Evolutionary conservation across 805 yeast species (phyloP), one percentile per base, ranked within the genome.

Genomic region (Brettanomyces nanus): DNA sequence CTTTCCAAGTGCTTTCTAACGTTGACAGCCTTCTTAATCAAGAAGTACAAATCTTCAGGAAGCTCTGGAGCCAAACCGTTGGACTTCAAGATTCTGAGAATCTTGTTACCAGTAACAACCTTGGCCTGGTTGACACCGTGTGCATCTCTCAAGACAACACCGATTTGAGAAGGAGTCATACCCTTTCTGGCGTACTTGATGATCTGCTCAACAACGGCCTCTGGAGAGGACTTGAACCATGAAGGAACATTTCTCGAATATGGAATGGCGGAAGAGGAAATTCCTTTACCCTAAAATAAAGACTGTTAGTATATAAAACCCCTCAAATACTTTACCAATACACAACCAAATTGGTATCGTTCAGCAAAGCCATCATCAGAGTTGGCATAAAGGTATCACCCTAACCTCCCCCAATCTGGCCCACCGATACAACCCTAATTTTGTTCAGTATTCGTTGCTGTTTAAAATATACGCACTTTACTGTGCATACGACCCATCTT

Each of bases 401-500:
- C 40, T 19, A 20, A 23, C 27, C 31, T 28, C 31, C 53, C 30
- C 21, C 30, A 25, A 19, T n/a, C n/a, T n/a, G 13, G 19, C 13
- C 26, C 45, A 58, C 62, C 63, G 46, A 45, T 29, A 45, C 54
- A 51, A 56, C 38, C 63, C 65, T 51, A 57, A 51, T 50, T 50
- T 49, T 48, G 57, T 39, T 45, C 42, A 45, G 48, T 47, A 47
- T 45, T 37, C 44, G 47, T 45, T 31, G 25, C 23, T 34, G 10
- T 29, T 38, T 27, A 6, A 19, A 42, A 44, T 41, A 41, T 69
- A 83, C 94, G 77, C 83, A 84, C 94, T 70, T 84, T 74, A 75
- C 95, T 84, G 86, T 90, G 97, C 89, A 90, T 80, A 77, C 98
- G 95, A 89, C 95, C 98, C 98, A 90, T 90, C 69, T 76, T 84